Base-by-base conservation (phyloP, 2,329 filamentous ascomycete genomes). In the Corynespora cassiicola region DNA sequence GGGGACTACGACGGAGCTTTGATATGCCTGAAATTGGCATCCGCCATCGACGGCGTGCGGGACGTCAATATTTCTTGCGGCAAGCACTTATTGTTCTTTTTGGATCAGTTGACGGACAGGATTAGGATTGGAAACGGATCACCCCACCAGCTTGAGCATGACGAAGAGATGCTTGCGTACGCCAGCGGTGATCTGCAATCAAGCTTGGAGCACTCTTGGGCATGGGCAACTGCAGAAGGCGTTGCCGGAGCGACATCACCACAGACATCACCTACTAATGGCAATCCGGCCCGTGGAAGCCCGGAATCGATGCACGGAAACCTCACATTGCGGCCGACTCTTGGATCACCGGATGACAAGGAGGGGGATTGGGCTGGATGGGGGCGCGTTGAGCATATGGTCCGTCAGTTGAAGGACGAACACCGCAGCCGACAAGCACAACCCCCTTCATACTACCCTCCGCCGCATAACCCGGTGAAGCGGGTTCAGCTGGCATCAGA, bases 121-220 rank as follows among this genome's bases (percentile, higher is more conserved):
- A 54, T 77, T 12, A 75, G 75, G 8, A 72, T 66, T 16, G 69
- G 70, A 11, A 66, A 68, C 2, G 51, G 63, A 1, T 58, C 56
- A 3, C 65, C 65, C 19, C 59, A 68, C 21, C 62, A 67, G 28
- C 59, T 81, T 2, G 79, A 83, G 29, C 75, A 77, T 3, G 91
- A 99, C 57, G 91, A 97, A 62, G 92, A 96, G 63, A 79, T 97
- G 53, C 73, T 97, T 18, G 88, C 85, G 0, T 96, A 96, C 56
- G 83, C 88, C 1, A 92, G 88, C 19, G 88, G 86, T 0, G 94
- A 97, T 68, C 76, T 95, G 57, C 92, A 97, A 68, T 87, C 86
- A 1, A 83, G 80, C n/a, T 76, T 79, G 0, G 86, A 90, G 35
- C 82, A 82, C 22, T 85, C 85, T 9, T 97, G 92, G 92, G 80